Evolutionary conservation across 2,329 filamentous ascomycete genomes (phyloP), one percentile per base, ranked within the genome.

Genomic region (Tolypocladium tundrense): DNA sequence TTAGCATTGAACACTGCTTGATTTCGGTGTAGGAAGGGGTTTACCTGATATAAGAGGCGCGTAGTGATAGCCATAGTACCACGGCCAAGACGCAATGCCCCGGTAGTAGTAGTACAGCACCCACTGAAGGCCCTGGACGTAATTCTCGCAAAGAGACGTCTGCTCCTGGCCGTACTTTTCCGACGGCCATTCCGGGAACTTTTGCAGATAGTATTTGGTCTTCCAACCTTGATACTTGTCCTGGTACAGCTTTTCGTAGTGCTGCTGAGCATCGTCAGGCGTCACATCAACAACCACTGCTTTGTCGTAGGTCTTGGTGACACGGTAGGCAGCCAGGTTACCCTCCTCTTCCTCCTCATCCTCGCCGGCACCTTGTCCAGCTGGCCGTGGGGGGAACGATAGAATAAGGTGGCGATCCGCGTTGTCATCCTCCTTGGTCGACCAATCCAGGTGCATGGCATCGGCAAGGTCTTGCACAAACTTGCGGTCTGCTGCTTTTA

Each of bases 51-150:
- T 99, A 84, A 97, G 91, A 1, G 94, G 94, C 11, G 95, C 89
- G 73, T 99, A 99, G 74, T 99, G 95, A 72, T 96, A 99, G 60
- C 81, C 80, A 73, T 97, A 99, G 75, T 90, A 99, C 94, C 94
- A 99, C 16, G 94, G 91, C 94, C 94, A 99, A 14, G 93, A 97
- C 19, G 91, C 94, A 60, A 99, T 94, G 61, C 94, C 94, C 57
- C 88, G 87, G 75, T 99, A 99, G 74, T 99, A 99, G 77, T 99
- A 99, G 73, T 88, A 97, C 54, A 99, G 78, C 50, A 99, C 94
- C 95, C 94, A 99, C 71, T 99, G 94, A 60, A 99, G 77, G 60
- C 94, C 94, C 74, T 99, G 90, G 8, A 99, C 91, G 67, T 99
- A 99, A 73, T 97, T 99, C 73, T 97, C 91, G 33, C 90, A 88